Evolutionary conservation across 257 asterid species (phyloP).

Genomic region (Ilex asprella): DNA sequence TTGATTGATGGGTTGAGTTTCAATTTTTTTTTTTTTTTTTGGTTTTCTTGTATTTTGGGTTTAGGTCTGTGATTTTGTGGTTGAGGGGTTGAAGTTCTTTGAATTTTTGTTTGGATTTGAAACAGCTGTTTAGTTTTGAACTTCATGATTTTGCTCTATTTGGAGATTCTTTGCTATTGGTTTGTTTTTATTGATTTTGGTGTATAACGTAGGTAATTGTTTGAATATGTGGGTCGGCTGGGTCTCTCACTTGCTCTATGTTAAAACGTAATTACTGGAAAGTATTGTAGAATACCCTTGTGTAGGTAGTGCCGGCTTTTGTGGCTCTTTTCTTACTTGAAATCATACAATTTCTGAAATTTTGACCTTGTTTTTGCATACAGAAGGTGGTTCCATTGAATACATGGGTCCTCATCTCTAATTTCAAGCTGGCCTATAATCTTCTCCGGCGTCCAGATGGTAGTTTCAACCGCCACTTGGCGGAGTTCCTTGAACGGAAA

Average conservation of each 20-base stretch:
- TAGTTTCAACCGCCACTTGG: constrained; percentile 1
- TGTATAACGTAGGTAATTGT: no score
- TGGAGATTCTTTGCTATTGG: no score
- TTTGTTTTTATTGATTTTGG: no score
- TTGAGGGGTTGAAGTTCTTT: no score
- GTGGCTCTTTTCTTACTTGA: neutral
- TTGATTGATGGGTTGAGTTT: no score
- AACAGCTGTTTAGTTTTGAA: no score
- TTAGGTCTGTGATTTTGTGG: no score
- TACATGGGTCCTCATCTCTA: neutral
- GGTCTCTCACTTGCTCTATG: neutral
- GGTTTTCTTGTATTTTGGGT: no score
- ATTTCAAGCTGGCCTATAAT: constrained; percentile 1
- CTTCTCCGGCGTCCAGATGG: constrained; percentile 4
- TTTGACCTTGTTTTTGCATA: neutral
- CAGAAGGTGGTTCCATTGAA: constrained; percentile 1
- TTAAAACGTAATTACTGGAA: neutral
- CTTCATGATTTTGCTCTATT: no score
- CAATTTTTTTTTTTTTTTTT: no score
- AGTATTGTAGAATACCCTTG: neutral
- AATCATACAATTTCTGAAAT: neutral
- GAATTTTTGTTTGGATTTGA: no score
- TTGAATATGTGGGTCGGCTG: no score
- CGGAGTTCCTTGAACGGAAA: constrained; percentile 1
- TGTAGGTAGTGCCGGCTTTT: neutral